Evolutionary conservation across 2,329 filamentous ascomycete genomes (phyloP).

Genomic region (Scedosporium apiospermum): DNA sequence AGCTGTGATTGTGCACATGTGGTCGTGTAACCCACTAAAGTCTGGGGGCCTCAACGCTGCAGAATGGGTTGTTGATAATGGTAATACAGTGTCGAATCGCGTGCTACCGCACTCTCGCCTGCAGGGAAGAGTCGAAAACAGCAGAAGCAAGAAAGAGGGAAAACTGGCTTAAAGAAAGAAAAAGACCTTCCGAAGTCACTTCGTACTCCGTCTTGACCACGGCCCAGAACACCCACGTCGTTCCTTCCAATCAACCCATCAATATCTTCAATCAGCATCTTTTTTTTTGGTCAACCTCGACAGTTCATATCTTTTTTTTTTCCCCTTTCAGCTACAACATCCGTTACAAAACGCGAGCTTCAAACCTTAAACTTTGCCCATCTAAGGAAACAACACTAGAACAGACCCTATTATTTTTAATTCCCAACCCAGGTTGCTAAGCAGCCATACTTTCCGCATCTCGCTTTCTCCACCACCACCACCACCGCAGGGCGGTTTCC

Average conservation of each 20-base stretch:
- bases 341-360: neutral
- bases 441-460: neutral
- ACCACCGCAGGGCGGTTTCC: constrained; percentile 18
- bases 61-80: neutral
- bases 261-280: neutral
- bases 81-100: neutral
- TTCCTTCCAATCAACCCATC: neutral
- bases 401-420: constrained; percentile 8
- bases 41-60: neutral
- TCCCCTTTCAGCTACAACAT: neutral
- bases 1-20: neutral
- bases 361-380: neutral
- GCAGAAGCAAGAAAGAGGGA: neutral
- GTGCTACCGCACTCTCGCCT: neutral
- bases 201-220: neutral
- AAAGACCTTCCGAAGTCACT: neutral
- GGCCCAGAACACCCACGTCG: neutral
- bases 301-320: neutral
- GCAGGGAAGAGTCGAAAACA: neutral
- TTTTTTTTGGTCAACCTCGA: neutral
- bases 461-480: neutral
- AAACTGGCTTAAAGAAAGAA: neutral
- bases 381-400: neutral
- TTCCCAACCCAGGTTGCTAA: neutral
- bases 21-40: neutral